Conservation (phyloP, 1,284 basidiomycete genomes). For the Ceratobasidium sp. region DNA sequence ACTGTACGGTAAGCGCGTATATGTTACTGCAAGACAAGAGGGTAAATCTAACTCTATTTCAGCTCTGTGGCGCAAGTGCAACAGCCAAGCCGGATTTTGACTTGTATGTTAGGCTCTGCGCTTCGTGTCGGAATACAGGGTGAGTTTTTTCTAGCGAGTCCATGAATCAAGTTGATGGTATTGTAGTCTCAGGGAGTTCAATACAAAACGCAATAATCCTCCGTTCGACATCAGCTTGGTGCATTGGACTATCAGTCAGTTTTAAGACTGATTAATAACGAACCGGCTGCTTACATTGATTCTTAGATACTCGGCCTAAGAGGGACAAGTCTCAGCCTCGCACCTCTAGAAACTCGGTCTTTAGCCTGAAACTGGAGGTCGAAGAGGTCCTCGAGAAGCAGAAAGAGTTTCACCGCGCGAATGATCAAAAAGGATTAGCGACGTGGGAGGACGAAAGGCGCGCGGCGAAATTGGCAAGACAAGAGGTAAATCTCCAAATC, state of each 20-base stretch:
- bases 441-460: not conserved
- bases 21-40: not conserved
- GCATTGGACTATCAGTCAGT: not conserved
- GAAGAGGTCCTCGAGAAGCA: not conserved
- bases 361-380: not conserved
- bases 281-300: not conserved
- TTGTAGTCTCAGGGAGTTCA: not conserved
- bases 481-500: not conserved
- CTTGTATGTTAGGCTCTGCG: not conserved
- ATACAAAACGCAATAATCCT: too few species aligned
- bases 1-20: not conserved
- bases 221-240: not conserved
- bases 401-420: not conserved
- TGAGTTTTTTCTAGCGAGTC: not conserved
- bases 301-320: not conserved
- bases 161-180: not conserved
- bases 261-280: not conserved
- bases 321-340: not conserved
- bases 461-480: not conserved
- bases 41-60: not conserved
- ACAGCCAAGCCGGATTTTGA: not conserved
- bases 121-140: slow-evolving; percentile 1
- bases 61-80: not conserved
- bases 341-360: not conserved
- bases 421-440: not conserved